These are phyloP conservation scores for Aspergillus viridinutans DNA, from an alignment of 2,329 filamentous ascomycete species.

Conservation along the genomic window DNA sequence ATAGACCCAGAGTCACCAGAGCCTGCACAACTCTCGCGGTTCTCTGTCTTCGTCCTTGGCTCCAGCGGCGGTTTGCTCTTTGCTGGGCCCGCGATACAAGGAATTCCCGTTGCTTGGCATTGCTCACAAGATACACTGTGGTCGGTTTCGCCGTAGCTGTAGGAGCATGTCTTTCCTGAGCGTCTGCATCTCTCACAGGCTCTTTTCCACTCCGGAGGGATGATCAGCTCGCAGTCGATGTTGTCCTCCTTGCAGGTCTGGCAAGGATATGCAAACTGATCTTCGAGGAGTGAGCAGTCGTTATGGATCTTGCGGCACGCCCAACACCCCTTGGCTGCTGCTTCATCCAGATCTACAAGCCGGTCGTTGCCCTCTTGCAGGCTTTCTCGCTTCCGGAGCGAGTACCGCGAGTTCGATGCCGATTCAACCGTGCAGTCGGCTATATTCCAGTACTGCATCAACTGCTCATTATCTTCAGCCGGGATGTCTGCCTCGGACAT, in stretches of 20 bases:
- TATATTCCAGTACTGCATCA: neutral
- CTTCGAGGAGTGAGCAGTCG: slow-evolving; percentile 33
- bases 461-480: neutral
- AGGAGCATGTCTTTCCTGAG: slow-evolving; percentile 29
- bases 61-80: slow-evolving; percentile 3
- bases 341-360: slow-evolving; percentile 20
- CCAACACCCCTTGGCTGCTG: slow-evolving; percentile 31
- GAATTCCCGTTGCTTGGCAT: slow-evolving; percentile 23
- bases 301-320: slow-evolving; percentile 24
- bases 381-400: neutral
- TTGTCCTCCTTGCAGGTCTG: slow-evolving; percentile 26
- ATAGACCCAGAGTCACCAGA: neutral
- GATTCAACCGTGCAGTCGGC: neutral
- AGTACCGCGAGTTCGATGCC: neutral
- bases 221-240: slow-evolving; percentile 34
- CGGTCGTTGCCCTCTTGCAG: neutral
- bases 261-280: slow-evolving; percentile 36
- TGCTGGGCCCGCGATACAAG: slow-evolving; percentile 37
- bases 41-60: neutral
- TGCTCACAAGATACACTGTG: slow-evolving; percentile 27
- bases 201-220: slow-evolving; percentile 27
- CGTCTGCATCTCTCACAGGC: slow-evolving; percentile 32
- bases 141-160: slow-evolving; percentile 21
- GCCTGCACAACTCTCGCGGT: neutral
- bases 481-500: neutral